Conservation (phyloP, 2,329 filamentous ascomycete species). For the Penicillium sp. region DNA sequence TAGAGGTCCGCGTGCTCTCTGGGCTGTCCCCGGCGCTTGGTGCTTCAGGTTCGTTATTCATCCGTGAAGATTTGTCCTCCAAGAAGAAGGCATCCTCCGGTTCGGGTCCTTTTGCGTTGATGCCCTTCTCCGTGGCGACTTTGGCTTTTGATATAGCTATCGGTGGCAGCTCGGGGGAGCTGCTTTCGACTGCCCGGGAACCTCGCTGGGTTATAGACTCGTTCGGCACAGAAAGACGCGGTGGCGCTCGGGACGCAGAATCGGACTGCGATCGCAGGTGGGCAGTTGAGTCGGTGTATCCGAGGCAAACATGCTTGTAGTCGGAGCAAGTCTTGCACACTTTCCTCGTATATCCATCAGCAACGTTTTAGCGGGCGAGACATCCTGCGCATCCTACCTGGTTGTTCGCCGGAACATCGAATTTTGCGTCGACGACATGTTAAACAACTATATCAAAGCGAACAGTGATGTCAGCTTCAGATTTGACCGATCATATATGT, state of each 20-base stretch:
- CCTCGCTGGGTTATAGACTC: conserved; percentile 17
- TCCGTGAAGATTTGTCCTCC: conserved; percentile 18
- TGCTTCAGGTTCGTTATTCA: conserved; percentile 27
- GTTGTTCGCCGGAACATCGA: conserved; percentile 69
- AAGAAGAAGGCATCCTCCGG: conserved; percentile 17
- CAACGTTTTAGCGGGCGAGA: neutral
- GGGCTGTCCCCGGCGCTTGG: conserved; percentile 31
- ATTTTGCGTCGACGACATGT: conserved; percentile 75
- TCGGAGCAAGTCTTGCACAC: conserved; percentile 68
- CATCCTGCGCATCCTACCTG: conserved; percentile 37
- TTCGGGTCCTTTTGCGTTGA: conserved; percentile 17
- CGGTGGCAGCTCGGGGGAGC: conserved; percentile 26
- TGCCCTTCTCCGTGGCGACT: conserved; percentile 14
- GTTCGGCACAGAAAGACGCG: conserved; percentile 15
- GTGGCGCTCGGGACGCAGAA: conserved; percentile 24
- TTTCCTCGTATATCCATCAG: conserved; percentile 12
- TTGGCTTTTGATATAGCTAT: conserved; percentile 1
- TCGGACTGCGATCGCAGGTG: conserved; percentile 35
- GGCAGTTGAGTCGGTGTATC: conserved; percentile 55
- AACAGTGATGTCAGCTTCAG: conserved; percentile 11
- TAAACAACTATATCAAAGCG: conserved; percentile 53
- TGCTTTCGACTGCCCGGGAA: conserved; percentile 24
- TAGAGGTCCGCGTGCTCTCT: conserved; percentile 40
- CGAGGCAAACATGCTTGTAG: conserved; percentile 65
- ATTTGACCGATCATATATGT: neutral